Evolutionary conservation across 2,329 filamentous ascomycete species (phyloP).

Genomic region (Fusarium tupiense): DNA sequence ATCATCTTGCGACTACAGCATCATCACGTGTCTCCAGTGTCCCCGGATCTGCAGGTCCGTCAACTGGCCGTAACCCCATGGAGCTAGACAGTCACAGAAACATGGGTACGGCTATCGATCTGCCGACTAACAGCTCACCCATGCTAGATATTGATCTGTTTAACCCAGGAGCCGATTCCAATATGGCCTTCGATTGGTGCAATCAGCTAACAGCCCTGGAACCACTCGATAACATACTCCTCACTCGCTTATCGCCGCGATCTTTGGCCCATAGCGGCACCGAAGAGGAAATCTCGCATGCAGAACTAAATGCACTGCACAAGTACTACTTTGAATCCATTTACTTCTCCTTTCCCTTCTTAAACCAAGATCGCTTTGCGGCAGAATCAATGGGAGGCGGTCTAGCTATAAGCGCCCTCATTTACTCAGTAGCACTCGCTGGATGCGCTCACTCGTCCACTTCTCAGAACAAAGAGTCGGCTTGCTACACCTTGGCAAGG

Average conservation of each 20-base stretch:
- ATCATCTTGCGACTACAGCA: background rate
- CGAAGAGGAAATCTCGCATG: background rate
- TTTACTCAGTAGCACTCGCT: background rate
- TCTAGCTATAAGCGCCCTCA: background rate
- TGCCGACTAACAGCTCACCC: background rate
- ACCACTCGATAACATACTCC: background rate
- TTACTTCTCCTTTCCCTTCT: background rate
- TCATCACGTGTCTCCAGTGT: background rate
- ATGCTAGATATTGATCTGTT: background rate
- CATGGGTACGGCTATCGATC: background rate
- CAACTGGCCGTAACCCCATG: background rate
- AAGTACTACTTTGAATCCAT: background rate
- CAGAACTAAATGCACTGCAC: background rate
- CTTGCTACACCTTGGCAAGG: background rate
- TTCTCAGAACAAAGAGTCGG: background rate
- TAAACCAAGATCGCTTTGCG: background rate
- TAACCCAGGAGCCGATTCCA: background rate
- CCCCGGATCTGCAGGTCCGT: background rate
- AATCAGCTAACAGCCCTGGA: background rate
- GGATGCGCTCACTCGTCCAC: background rate
- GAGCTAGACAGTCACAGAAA: background rate
- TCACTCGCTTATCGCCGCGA: background rate
- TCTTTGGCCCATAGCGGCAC: background rate
- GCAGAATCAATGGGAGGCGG: background rate
- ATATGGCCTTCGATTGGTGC: background rate